These are phyloP conservation scores for Fusarium chaquense DNA, from an alignment of 2,329 filamentous ascomycete genomes.

Conservation along the genomic window DNA sequence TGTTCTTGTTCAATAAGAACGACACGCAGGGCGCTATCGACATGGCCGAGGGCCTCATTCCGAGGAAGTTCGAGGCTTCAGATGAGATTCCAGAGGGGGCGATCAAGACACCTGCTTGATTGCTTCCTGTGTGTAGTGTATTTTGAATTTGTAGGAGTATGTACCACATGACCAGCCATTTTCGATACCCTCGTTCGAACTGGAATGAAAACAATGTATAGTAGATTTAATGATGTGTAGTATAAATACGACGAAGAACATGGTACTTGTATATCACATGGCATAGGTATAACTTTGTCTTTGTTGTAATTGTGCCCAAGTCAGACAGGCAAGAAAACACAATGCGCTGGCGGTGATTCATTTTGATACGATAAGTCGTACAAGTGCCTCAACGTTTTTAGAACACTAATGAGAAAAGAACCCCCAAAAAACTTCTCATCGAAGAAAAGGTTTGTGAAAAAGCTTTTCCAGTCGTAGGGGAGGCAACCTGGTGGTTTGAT, in stretches of 20 bases:
- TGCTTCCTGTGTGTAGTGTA: not conserved
- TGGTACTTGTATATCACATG: not conserved
- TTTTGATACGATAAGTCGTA: not conserved
- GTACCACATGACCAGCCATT: constrained; percentile 27
- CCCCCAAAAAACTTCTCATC: not conserved
- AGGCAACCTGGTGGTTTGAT: not conserved
- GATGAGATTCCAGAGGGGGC: constrained; percentile 53
- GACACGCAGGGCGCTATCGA: constrained; percentile 87
- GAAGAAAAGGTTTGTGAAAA: not conserved
- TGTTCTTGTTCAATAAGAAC: constrained; percentile 96
- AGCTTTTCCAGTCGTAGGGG: not conserved
- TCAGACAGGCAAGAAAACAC: not conserved
- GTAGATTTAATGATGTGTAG: not conserved
- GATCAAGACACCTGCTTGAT: constrained; percentile 57
- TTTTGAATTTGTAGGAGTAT: constrained; percentile 21
- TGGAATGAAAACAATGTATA: constrained; percentile 13
- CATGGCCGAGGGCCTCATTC: constrained; percentile 77
- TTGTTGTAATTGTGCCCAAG: not conserved
- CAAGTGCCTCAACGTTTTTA: not conserved
- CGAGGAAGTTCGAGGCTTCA: constrained; percentile 66
- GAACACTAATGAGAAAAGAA: not conserved
- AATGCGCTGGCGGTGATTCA: not conserved
- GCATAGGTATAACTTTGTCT: not conserved
- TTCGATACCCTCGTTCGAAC: constrained; percentile 38
- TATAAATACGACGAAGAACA: not conserved